These are phyloP conservation scores for Ogataea haglerorum DNA, from an alignment of 805 yeast species.

Conservation along the genomic window DNA sequence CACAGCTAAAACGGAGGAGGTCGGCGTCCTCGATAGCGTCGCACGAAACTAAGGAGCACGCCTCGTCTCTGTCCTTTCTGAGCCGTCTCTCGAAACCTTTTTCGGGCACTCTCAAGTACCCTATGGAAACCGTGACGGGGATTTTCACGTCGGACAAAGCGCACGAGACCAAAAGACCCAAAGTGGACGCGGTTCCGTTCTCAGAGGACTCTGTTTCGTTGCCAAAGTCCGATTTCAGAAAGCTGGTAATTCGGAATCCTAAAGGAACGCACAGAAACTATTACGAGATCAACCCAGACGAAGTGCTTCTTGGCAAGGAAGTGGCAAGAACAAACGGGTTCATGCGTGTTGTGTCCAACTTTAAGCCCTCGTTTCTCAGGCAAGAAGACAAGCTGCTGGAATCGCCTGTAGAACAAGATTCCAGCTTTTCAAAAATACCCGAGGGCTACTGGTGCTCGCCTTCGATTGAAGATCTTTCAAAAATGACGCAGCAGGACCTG, in stretches of 20 bases:
- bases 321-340: slow-evolving; percentile 1
- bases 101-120: slow-evolving; percentile 17
- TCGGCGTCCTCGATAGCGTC: slow-evolving; percentile 19
- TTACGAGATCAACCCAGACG: slow-evolving; percentile 31
- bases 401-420: no score
- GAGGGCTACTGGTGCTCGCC: slow-evolving; percentile 74
- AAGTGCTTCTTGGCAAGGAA: slow-evolving; percentile 21
- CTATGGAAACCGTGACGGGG: slow-evolving; percentile 30
- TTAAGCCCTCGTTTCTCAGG: slow-evolving; percentile 8
- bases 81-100: slow-evolving; percentile 22
- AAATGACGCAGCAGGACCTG: slow-evolving; percentile 45
- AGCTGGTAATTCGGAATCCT: slow-evolving; percentile 25
- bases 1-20: slow-evolving; percentile 25
- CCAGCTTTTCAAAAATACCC: neutral
- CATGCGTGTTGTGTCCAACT: slow-evolving; percentile 9
- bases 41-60: slow-evolving; percentile 5
- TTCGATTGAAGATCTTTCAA: slow-evolving; percentile 45
- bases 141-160: slow-evolving; percentile 26
- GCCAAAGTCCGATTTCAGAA: slow-evolving; percentile 26
- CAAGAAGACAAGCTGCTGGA: no score
- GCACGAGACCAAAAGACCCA: slow-evolving; percentile 2
- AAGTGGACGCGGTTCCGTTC: neutral
- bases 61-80: slow-evolving; percentile 15
- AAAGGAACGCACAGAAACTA: slow-evolving; percentile 25
- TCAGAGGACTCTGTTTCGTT: neutral